These are phyloP conservation scores for Pseudogymnoascus sp. DNA, from an alignment of 2,329 filamentous ascomycete species.

Conservation along the genomic window DNA sequence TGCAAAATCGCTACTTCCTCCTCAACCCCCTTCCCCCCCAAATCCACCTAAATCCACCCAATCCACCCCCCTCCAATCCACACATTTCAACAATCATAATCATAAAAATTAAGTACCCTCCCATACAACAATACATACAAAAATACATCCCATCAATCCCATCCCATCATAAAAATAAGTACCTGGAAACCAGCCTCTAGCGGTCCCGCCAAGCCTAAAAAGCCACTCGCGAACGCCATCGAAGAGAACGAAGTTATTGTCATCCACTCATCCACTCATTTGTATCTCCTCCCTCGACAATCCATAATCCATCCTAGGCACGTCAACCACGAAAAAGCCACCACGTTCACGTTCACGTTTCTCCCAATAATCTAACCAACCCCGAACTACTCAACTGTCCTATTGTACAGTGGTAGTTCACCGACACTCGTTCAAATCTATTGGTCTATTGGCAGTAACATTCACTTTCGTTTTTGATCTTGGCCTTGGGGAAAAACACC, in stretches of 20 bases:
- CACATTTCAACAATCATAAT: too few species aligned
- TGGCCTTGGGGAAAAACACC: background rate
- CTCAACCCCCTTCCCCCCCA: background rate
- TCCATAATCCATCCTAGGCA: background rate
- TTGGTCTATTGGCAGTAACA: background rate
- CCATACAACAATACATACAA: background rate
- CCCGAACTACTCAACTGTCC: too few species aligned
- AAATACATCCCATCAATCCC: background rate
- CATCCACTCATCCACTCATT: background rate
- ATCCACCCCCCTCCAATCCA: too few species aligned
- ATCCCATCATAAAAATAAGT: background rate
- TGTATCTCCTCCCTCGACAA: background rate
- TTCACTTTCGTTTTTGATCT: background rate
- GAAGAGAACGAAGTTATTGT: background rate
- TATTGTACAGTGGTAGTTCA: background rate
- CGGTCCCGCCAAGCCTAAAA: background rate
- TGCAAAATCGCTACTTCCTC: background rate
- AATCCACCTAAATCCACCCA: too few species aligned
- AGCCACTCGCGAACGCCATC: background rate
- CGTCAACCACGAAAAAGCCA: background rate
- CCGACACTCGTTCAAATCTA: background rate
- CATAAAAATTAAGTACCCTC: too few species aligned
- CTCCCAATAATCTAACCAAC: background rate
- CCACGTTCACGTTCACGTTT: too few species aligned
- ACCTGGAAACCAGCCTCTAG: background rate